Percentiles rank a stretch among this genome's conserved stretches.
Conservation (phyloP, 768 basidiomycete genomes). For the Suillus spraguei region DNA sequence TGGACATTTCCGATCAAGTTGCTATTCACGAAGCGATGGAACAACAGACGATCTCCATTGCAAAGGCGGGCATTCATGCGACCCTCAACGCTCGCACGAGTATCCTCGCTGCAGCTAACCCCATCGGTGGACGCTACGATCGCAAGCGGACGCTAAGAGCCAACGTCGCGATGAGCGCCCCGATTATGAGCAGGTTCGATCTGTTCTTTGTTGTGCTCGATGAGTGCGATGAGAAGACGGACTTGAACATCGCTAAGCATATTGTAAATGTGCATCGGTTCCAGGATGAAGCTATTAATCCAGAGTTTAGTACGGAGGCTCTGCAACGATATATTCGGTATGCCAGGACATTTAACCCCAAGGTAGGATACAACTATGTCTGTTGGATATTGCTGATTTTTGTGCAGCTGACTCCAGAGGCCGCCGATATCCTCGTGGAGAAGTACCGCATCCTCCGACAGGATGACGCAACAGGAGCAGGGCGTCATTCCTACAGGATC, state of each 20-base stretch:
- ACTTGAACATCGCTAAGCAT: conserved; percentile 92
- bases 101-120: conserved; percentile 97
- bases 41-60: conserved; percentile 99
- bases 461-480: conserved; percentile 87
- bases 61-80: conserved; percentile 98
- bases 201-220: conserved; percentile 98
- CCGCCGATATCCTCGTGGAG: conserved; percentile 90
- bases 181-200: conserved; percentile 99
- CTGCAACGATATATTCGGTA: conserved; percentile 96
- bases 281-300: conserved; percentile 91
- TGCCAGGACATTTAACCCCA: conserved; percentile 96
- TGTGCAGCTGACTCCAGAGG: conserved; percentile 84
- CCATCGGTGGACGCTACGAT: conserved; percentile 96
- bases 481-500: conserved; percentile 93
- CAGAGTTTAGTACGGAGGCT: conserved; percentile 97
- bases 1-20: conserved; percentile 98
- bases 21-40: conserved; percentile 99
- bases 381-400: conserved; percentile 12
- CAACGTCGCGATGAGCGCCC: conserved; percentile 96
- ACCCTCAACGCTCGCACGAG: conserved; percentile 97
- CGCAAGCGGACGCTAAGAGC: conserved; percentile 88
- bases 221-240: conserved; percentile 92
- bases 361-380: conserved; percentile 51
- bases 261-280: conserved; percentile 98
- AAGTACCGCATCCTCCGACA: conserved; percentile 92